Base-by-base conservation (phyloP, 495 filamentous ascomycete species). In the Penicillium tannophilum region DNA sequence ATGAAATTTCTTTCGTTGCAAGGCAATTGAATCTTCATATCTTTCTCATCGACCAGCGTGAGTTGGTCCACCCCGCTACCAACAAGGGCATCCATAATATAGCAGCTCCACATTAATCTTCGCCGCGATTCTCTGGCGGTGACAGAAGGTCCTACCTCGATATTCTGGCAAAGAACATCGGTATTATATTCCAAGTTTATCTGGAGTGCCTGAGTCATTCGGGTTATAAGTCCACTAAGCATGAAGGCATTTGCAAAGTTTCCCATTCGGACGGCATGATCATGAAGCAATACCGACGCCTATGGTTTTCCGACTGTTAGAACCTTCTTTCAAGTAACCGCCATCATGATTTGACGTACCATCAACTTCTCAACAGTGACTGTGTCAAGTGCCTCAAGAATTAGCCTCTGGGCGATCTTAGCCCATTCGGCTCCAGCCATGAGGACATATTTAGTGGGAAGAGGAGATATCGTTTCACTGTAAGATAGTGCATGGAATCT, bases 81-180 rank as follows among this genome's bases (percentile, higher is more conserved):
- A 7, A 72, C 67, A 9, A 73, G 69, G 3, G 71, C 65, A 60
- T 76, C 73, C 53, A 72, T 68, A 30, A 76, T 65, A 54, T 74
- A 76, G 31, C 72, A 74, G 44, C 70, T 69, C 73, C 73, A 76
- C 68, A 74, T 74, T 11, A 76, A 54, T 1, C 73, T 62, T n/a
- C 73, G 64, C 1, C 73, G 68, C 9, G 61, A 66, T 53, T 76
- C 73, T 26, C 64, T 64, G 23, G 56, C 66, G 2, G 66, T 64
- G 0, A 62, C 55, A 4, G 66, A 64, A 10, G 60, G 68, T 5
- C 64, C 61, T 10, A 52, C 16, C 0, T 63, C 63, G 7, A 39
- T 11, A 11, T 70, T 66, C 14, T 62, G 54, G 39, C 73, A 74
- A 2, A 76, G 66, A 0, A 76, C 49, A 44, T 76, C 73, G 26